These are phyloP conservation scores for Rhizopogon salebrosus DNA, from an alignment of 768 basidiomycete species.

Conservation along the genomic window DNA sequence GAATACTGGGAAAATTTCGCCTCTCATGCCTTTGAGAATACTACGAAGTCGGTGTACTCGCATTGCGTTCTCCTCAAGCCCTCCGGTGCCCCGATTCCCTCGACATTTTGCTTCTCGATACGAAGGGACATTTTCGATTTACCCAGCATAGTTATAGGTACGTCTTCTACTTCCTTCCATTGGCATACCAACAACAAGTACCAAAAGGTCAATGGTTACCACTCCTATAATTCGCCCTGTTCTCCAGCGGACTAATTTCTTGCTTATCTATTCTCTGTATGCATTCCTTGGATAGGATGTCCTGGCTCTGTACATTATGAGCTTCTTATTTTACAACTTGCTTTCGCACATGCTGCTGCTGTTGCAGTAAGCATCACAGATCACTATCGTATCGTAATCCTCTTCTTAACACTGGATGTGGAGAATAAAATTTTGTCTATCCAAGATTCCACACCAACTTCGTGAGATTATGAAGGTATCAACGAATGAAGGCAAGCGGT, in stretches of 20 bases:
- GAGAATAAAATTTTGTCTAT: not conserved
- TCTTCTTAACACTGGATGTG: not conserved
- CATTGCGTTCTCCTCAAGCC: conserved; percentile 88
- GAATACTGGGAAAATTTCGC: conserved; percentile 98
- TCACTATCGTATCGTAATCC: not conserved
- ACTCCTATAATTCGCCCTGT: conserved; percentile 43
- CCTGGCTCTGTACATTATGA: conserved; percentile 11
- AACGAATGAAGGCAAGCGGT: not conserved
- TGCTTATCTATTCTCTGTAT: conserved; percentile 7
- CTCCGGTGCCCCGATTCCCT: conserved; percentile 76
- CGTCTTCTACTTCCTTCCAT: conserved; percentile 15
- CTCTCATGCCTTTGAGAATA: conserved; percentile 95
- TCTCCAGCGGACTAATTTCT: conserved; percentile 2
- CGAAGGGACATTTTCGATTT: conserved; percentile 88
- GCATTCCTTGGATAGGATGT: conserved; percentile 4
- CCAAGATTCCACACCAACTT: not conserved
- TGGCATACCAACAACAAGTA: not conserved
- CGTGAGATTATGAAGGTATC: not conserved
- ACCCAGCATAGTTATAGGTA: conserved; percentile 85
- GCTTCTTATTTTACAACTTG: conserved; percentile 6
- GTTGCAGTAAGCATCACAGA: not conserved
- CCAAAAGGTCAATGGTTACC: conserved; percentile 84
- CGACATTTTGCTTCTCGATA: conserved; percentile 95
- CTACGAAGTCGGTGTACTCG: conserved; percentile 91
- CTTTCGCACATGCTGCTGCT: conserved; percentile 1